These are phyloP conservation scores for Pichia sp. DNA, from an alignment of 1,139 yeast species.

Conservation along the genomic window DNA sequence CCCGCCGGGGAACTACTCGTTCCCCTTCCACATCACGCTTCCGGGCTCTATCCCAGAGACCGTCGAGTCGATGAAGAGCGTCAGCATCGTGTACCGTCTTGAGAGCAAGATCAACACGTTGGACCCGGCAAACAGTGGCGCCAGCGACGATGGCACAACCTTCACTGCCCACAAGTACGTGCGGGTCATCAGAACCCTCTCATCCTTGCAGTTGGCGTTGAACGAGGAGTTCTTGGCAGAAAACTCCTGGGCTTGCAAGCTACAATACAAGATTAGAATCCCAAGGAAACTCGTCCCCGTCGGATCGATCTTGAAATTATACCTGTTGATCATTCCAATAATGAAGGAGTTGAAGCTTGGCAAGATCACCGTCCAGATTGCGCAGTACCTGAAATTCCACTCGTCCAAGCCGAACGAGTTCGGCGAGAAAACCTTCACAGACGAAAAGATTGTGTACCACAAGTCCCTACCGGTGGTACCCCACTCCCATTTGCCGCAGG, in stretches of 20 bases:
- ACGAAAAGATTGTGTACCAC: constrained; percentile 39
- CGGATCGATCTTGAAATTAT: constrained; percentile 52
- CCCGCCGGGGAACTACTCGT: constrained; percentile 61
- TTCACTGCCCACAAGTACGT: constrained; percentile 36
- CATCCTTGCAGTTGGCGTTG: constrained; percentile 16
- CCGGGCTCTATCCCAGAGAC: constrained; percentile 65
- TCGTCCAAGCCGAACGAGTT: constrained; percentile 27
- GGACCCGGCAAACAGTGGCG: constrained; percentile 8
- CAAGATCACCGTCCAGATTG: constrained; percentile 44
- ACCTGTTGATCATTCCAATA: constrained; percentile 54
- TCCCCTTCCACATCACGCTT: constrained; percentile 54
- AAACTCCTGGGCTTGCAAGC: constrained; percentile 60
- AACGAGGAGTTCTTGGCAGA: constrained; percentile 50
- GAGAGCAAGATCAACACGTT: constrained; percentile 43
- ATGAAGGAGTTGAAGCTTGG: constrained; percentile 51
- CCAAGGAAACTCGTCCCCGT: constrained; percentile 57
- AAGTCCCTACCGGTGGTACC: constrained; percentile 30
- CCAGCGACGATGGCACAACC: constrained; percentile 21
- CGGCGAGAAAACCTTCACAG: constrained; percentile 36
- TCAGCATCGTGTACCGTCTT: constrained; percentile 46
- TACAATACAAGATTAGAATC: constrained; percentile 57
- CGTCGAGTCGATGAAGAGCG: constrained; percentile 58
- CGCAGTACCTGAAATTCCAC: constrained; percentile 48
- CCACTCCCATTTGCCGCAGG: constrained; percentile 35
- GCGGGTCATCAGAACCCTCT: constrained; percentile 34